A percentile compares a stretch with the other conserved stretches of the same genome.
Conservation (phyloP, 2,329 filamentous ascomycete species). For the Lasiodiplodia citricola region DNA sequence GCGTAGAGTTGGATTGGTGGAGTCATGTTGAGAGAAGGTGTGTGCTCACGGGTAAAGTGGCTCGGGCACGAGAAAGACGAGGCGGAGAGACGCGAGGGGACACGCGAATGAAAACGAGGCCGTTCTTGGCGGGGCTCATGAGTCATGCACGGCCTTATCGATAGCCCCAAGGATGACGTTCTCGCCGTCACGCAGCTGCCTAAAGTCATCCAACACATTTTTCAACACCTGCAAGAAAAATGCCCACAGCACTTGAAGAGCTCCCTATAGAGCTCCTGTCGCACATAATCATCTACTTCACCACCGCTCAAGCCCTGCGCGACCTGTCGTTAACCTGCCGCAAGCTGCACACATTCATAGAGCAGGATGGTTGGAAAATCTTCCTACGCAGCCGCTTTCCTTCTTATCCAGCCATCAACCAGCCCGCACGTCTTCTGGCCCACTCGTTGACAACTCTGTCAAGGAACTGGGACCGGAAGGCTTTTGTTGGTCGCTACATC, state of each 20-base stretch:
- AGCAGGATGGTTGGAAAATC: constrained; percentile 54
- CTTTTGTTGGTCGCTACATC: constrained; percentile 60
- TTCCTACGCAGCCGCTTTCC: constrained; percentile 57
- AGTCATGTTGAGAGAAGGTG: background rate
- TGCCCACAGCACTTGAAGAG: constrained; percentile 2
- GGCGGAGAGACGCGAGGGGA: background rate
- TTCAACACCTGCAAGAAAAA: background rate
- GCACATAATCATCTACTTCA: constrained; percentile 47
- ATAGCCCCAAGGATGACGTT: constrained; percentile 9
- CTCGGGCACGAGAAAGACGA: background rate
- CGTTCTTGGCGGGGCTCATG: background rate
- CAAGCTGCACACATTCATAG: constrained; percentile 52
- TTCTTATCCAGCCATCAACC: constrained; percentile 36
- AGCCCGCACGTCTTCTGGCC: constrained; percentile 34
- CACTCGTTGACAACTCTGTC: constrained; percentile 62
- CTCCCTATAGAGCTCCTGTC: constrained; percentile 47
- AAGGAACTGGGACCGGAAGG: constrained; percentile 62
- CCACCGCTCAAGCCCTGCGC: constrained; percentile 51
- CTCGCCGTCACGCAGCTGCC: background rate
- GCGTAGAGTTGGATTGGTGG: background rate
- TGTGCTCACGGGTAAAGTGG: constrained; percentile 1
- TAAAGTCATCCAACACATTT: background rate
- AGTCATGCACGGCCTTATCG: constrained; percentile 2
- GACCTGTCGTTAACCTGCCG: constrained; percentile 54
- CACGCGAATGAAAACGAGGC: background rate